Evolutionary conservation across 371 early-diverging fungal species (phyloP), one percentile per base, ranked within the genome.

Genomic region (Syncephalastrum sp.): DNA sequence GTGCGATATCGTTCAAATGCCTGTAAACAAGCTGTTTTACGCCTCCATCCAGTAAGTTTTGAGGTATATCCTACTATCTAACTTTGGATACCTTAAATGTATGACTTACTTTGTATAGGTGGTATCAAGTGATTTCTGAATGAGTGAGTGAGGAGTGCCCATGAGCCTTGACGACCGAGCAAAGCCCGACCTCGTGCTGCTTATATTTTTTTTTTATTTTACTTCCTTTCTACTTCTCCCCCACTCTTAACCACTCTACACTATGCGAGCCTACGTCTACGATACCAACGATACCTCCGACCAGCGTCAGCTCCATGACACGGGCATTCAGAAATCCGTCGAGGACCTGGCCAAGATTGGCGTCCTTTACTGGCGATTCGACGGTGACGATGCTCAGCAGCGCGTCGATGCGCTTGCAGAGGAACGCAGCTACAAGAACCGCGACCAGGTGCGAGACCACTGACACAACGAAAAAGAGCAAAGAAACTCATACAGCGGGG

Each of bases 361-460:
- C 25, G 91, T 97, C 6, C 68, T 85, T 38, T 91, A 95, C 71
- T 85, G 83, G 82, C 69, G 53, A 21, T 72, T 92, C 48, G 79
- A 82, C n/a, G 86, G 87, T 42, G 71, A 65, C 21, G 66, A 79
- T 47, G 72, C 79, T 47, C 59, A 85, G 47, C 75, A 83, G 17
- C 70, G 82, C 49, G 70, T 96, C 47, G 82, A 96, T 43, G 70
- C 65, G 3, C 75, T 98, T 50, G 84, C 88, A 56, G 61, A 57
- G 17, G 88, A 93, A 63, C 80, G 96, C 54, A 61, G 69, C 17
- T 98, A 98, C 79, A 91, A 91, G 77, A 92, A 92, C 82, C 78
- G 95, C 42, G 97, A 98, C 70, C 79, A 84, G 65, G 92, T 91
- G 21, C 21, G 74, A 60, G 12, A 72, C 14, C 4, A 23, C 3